Base-by-base conservation (phyloP, 208 protist species). In the Leishmania tarentolae region DNA sequence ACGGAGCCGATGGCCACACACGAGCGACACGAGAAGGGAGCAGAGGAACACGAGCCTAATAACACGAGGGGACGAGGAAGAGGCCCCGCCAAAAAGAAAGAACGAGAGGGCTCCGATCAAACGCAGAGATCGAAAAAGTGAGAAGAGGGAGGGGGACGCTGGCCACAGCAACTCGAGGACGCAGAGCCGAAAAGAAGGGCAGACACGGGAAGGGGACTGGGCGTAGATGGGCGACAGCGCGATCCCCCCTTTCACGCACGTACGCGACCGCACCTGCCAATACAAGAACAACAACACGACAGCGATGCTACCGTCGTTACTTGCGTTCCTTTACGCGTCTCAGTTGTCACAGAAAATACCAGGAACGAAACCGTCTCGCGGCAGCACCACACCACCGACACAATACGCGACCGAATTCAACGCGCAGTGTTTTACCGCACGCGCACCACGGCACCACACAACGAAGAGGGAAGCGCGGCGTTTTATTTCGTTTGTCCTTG, bases 91-190 rank as follows among this genome's bases (percentile, higher is more conserved):
- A 19, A 31, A 66, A n/a, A 31, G 4, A n/a, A 83, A 37, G 19
- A 78, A 31, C 5, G 21, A 66, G 28, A 35, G 59, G 59, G n/a
- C 3, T 37, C 59, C 13, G 59, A 69, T 71, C 75, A 79, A 77
- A 75, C 57, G 70, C 53, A 81, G 24, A 42, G 42, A 79, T n/a
- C n/a, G 37, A 74, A 63, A 66, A 46, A 42, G 28, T 37, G 65
- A 21, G 44, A 70, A 46, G 11, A 68, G n/a, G 11, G 11, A 68
- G n/a, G 11, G 17, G 65, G 37, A 37, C 17, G 17, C 13, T 17
- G n/a, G 37, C n/a, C 1, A 37, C 35, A 35, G 65, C 37, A 44
- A 70, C n/a, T 15, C 35, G 65, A 44, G 37, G 31, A 42, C 35
- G 37, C 21, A 68, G 66, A 31, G 52, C 69, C 31, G 57, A 28